Conservation (phyloP, 768 basidiomycete genomes). For the Tremella yokohamensis region DNA sequence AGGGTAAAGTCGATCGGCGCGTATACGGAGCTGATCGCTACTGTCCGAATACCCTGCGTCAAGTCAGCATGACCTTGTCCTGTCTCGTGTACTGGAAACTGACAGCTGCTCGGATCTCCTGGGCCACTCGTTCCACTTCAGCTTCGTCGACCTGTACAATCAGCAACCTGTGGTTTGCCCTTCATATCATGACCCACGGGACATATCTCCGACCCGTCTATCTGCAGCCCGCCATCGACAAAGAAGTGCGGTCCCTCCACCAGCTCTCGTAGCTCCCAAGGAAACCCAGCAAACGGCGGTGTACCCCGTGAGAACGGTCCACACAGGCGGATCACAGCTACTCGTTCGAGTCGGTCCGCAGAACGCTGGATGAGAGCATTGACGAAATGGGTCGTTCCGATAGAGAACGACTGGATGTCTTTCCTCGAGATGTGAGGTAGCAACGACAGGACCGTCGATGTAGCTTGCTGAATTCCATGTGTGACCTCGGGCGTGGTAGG, state of each 20-base stretch:
- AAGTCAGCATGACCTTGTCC: background rate
- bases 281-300: constrained; percentile 62
- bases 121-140: constrained; percentile 54
- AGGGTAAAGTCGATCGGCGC: constrained; percentile 15
- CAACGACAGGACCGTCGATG: constrained; percentile 54
- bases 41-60: constrained; percentile 10
- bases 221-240: constrained; percentile 54
- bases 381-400: constrained; percentile 64
- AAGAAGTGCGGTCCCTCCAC: constrained; percentile 52
- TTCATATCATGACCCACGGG: constrained; percentile 29
- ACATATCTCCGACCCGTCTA: constrained; percentile 34
- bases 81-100: background rate
- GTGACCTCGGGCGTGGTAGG: constrained; percentile 62
- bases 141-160: constrained; percentile 41
- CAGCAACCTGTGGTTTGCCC: background rate
- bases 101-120: constrained; percentile 51
- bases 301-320: constrained; percentile 59
- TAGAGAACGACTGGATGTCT: constrained; percentile 57
- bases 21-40: constrained; percentile 12
- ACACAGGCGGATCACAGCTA: constrained; percentile 64
- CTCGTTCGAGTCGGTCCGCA: constrained; percentile 57
- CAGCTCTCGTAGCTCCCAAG: constrained; percentile 46
- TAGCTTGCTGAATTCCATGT: constrained; percentile 59
- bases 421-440: constrained; percentile 49
- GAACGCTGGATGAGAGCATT: constrained; percentile 64